phyloP scores from a whole-genome alignment of 345 rosid genomes.

The Linum trigynum region DNA sequence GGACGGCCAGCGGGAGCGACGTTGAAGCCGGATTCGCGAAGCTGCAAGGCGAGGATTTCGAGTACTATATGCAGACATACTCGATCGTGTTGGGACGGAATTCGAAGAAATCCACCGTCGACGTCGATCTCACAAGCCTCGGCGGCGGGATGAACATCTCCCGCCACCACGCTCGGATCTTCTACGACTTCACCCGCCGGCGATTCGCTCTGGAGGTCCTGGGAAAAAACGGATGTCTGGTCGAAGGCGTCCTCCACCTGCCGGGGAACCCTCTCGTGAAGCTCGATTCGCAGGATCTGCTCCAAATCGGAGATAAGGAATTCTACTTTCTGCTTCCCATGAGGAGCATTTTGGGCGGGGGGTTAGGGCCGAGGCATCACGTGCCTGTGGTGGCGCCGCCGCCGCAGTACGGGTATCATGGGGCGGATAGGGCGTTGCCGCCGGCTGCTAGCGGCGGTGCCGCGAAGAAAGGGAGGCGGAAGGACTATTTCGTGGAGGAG shows the following conservation, averaged over 20 bases:
- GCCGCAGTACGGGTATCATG: constrained; percentile 42
- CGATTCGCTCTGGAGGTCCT: constrained; percentile 94
- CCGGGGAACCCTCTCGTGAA: constrained; percentile 89
- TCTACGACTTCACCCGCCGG: constrained; percentile 92
- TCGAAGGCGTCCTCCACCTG: constrained; percentile 95
- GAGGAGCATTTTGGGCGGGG: constrained; percentile 73
- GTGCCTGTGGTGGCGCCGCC: constrained; percentile 18
- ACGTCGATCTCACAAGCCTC: constrained; percentile 85
- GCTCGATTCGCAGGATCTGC: constrained; percentile 85
- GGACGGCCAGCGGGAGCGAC: constrained; percentile 54
- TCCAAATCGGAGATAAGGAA: constrained; percentile 93
- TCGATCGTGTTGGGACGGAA: constrained; percentile 90
- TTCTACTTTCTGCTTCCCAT: constrained; percentile 84
- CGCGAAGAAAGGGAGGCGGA: constrained; percentile 54
- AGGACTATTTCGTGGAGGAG: constrained; percentile 55
- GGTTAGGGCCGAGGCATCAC: constrained; percentile 61
- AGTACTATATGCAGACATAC: constrained; percentile 96
- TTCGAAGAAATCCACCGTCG: constrained; percentile 90
- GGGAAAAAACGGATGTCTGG: constrained; percentile 95
- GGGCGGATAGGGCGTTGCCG: constrained; percentile 27
- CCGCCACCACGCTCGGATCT: constrained; percentile 87
- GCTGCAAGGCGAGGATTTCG: constrained; percentile 96
- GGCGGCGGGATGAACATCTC: constrained; percentile 99
- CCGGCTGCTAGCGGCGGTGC: constrained; percentile 18
- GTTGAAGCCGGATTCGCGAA: constrained; percentile 97